Evolutionary conservation across 1,284 basidiomycete genomes (phyloP).

Genomic region (Ustilago crameri): DNA sequence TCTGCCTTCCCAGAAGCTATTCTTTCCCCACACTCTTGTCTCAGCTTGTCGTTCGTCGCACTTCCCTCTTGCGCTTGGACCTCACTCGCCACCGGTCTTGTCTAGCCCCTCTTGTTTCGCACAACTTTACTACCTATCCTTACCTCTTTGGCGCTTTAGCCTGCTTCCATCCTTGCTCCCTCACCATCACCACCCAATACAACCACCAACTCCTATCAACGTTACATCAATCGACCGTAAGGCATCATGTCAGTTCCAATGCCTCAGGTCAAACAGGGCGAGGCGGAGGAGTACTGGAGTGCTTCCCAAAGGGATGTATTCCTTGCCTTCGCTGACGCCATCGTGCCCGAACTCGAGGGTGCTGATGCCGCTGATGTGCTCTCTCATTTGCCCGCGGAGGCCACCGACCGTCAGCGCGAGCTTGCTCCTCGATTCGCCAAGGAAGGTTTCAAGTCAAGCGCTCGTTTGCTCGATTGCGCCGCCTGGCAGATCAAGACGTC

Average conservation of each 20-base stretch:
- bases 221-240: too few species aligned
- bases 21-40: too few species aligned
- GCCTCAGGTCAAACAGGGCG: constrained; percentile 44
- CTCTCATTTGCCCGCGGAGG: constrained; percentile 50
- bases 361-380: constrained; percentile 55
- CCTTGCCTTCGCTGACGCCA: constrained; percentile 61
- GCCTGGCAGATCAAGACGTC: constrained; percentile 55
- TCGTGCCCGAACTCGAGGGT: constrained; percentile 57
- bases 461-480: constrained; percentile 55
- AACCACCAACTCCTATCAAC: neutral
- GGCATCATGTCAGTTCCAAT: constrained; percentile 36
- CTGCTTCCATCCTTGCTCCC: too few species aligned
- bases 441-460: constrained; percentile 54
- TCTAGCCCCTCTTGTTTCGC: too few species aligned
- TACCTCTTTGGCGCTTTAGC: too few species aligned
- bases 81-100: too few species aligned
- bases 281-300: constrained; percentile 51
- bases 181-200: neutral
- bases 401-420: constrained; percentile 56
- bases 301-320: constrained; percentile 49
- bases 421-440: constrained; percentile 51
- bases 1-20: too few species aligned
- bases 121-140: too few species aligned
- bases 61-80: too few species aligned
- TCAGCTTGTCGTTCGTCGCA: too few species aligned